Conservation (phyloP, 2,329 filamentous ascomycete genomes). For the Orbilia oligospora region DNA sequence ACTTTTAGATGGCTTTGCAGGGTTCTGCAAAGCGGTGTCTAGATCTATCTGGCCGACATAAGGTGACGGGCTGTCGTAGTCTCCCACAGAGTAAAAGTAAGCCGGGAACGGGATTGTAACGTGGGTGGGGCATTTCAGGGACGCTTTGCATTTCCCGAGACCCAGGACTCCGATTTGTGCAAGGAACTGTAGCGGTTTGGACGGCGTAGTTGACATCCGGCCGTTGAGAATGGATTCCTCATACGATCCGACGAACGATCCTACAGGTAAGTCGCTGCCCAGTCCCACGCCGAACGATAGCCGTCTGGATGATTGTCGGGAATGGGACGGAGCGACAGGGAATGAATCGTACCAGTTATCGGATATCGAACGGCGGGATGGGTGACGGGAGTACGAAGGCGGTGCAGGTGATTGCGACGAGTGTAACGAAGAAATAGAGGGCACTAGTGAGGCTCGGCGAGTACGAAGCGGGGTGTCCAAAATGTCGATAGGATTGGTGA, state of each 20-base stretch:
- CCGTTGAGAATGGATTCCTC: slow-evolving; percentile 96
- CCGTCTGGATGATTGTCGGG: slow-evolving; percentile 72
- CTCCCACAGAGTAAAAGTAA: slow-evolving; percentile 79
- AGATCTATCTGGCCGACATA: slow-evolving; percentile 95
- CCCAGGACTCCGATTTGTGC: slow-evolving; percentile 96
- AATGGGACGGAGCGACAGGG: slow-evolving; percentile 70
- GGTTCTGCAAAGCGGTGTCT: slow-evolving; percentile 77
- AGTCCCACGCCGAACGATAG: slow-evolving; percentile 80
- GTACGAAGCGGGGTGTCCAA: slow-evolving; percentile 69
- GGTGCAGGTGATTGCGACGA: slow-evolving; percentile 65
- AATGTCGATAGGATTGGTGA: slow-evolving; percentile 74
- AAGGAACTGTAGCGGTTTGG: slow-evolving; percentile 90
- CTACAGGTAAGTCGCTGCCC: slow-evolving; percentile 83
- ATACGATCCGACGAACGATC: slow-evolving; percentile 97
- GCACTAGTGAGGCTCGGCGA: slow-evolving; percentile 80
- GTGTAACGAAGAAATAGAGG: slow-evolving; percentile 72
- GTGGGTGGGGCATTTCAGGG: slow-evolving; percentile 86
- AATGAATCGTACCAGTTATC: slow-evolving; percentile 68
- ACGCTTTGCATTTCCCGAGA: slow-evolving; percentile 87
- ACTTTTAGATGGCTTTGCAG: slow-evolving; percentile 74
- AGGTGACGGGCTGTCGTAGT: slow-evolving; percentile 85
- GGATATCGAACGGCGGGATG: slow-evolving; percentile 78
- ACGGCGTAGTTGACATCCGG: slow-evolving; percentile 96
- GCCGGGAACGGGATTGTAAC: slow-evolving; percentile 92
- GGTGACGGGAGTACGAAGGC: slow-evolving; percentile 70